Conservation (phyloP, 495 filamentous ascomycete species). For the Chlorociboria aeruginascens region DNA sequence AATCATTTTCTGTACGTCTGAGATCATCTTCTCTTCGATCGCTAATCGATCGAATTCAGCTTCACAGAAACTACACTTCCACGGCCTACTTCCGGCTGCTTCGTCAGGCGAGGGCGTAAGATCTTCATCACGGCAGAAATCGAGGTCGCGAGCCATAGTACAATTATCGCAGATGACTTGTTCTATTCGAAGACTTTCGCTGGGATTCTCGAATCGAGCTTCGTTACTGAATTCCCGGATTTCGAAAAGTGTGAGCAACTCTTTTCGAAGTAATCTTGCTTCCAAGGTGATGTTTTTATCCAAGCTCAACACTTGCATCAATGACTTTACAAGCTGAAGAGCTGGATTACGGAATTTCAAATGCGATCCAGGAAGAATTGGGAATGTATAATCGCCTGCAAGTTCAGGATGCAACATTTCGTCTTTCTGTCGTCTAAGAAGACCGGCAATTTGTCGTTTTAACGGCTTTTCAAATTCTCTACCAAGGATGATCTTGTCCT, state of each 20-base stretch:
- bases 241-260: conserved; percentile 80
- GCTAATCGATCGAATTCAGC: conserved; percentile 60
- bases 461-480: conserved; percentile 76
- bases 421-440: conserved; percentile 73
- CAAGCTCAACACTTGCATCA: conserved; percentile 82
- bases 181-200: conserved; percentile 54
- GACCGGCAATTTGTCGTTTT: conserved; percentile 69
- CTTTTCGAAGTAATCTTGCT: conserved; percentile 73
- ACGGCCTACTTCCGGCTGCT: conserved; percentile 34
- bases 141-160: conserved; percentile 76
- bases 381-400: conserved; percentile 78
- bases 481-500: conserved; percentile 51
- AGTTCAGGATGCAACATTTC: conserved; percentile 87
- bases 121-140: conserved; percentile 88
- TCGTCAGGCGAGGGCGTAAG: conserved; percentile 42
- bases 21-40: conserved; percentile 76
- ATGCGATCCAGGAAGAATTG: conserved; percentile 69
- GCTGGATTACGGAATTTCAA: conserved; percentile 57
- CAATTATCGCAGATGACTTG: conserved; percentile 80
- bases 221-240: conserved; percentile 87
- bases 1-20: conserved; percentile 58
- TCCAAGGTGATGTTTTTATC: conserved; percentile 83
- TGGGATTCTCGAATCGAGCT: conserved; percentile 78
- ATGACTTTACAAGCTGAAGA: conserved; percentile 77
- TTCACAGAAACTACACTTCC: conserved; percentile 70